A percentile compares a stretch with the other conserved stretches of the same genome.
phyloP scores from a whole-genome alignment of 2,329 filamentous ascomycete species.

The Hymenoscyphus infarciens region DNA sequence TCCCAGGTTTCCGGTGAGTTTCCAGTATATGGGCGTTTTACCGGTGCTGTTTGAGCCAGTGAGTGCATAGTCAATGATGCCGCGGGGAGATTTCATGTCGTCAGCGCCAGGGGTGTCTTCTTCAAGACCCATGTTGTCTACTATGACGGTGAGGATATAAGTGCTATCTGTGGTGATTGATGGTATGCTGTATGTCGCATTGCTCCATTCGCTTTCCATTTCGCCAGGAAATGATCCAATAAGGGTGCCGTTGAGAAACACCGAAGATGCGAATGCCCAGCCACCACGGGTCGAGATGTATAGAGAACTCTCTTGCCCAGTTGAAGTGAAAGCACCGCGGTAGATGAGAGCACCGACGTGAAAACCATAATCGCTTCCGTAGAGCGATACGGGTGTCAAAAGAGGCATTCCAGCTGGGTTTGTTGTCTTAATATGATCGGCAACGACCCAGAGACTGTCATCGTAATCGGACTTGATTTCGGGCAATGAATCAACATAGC shows the following conservation, averaged over 20 bases:
- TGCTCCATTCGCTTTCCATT: slow-evolving; percentile 46
- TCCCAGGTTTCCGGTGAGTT: slow-evolving; percentile 64
- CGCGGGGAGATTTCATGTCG: slow-evolving; percentile 59
- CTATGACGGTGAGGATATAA: slow-evolving; percentile 64
- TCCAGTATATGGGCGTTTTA: slow-evolving; percentile 54
- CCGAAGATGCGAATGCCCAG: slow-evolving; percentile 60
- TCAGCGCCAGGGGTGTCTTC: slow-evolving; percentile 62
- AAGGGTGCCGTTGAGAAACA: slow-evolving; percentile 63
- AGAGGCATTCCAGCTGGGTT: slow-evolving; percentile 49
- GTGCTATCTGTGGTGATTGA: slow-evolving; percentile 46
- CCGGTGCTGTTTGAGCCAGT: slow-evolving; percentile 36
- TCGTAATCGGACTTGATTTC: slow-evolving; percentile 63
- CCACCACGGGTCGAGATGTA: slow-evolving; percentile 62
- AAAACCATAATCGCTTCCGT: slow-evolving; percentile 72
- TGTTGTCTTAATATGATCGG: slow-evolving; percentile 54
- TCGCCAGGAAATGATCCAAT: slow-evolving; percentile 61
- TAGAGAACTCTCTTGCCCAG: slow-evolving; percentile 55
- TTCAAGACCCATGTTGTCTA: slow-evolving; percentile 71
- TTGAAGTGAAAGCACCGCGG: slow-evolving; percentile 65
- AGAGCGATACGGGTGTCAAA: slow-evolving; percentile 63
- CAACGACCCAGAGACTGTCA: slow-evolving; percentile 63
- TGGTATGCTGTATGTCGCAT: slow-evolving; percentile 54
- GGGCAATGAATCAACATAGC: slow-evolving; percentile 65
- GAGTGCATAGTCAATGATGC: slow-evolving; percentile 59
- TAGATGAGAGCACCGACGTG: slow-evolving; percentile 65